Evolutionary conservation across 192 early-diverging fungal genomes (phyloP), one percentile per base, ranked within the genome.

Genomic region (Coemansia sp.): DNA sequence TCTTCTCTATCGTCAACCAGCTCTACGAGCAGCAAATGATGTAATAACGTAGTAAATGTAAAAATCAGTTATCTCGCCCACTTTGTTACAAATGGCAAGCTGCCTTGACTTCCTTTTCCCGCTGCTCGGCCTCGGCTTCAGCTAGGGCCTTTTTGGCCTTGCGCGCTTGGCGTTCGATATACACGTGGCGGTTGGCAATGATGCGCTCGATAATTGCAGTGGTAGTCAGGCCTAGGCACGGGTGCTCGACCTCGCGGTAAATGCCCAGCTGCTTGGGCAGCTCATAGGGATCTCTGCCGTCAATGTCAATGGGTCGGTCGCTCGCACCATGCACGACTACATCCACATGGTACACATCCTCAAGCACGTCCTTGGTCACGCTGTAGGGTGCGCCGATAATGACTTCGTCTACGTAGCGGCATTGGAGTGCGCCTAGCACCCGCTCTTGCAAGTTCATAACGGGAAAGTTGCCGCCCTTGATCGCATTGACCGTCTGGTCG

Each of bases 381-480:
- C 90, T 93, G 74, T 89, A 93, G 17, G 96, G 96, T 25, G 94
- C 94, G 25, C 94, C 93, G 44, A 96, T 93, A 60, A 98, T 90
- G 25, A 98, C 94, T 69, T 96, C 95, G 76, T 98, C 94, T 7
- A 95, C 94, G 64, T 94, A 95, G 85, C 92, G 84, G 72, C 96
- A 98, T 64, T 92, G 89, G 51, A 98, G 80, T n/a, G 93, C 96
- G 73, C 93, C 92, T 39, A 98, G 84, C 42, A 90, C 94, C 45
- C 96, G 90, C 85, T 98, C 96, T 80, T 97, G 90, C 50, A 96
- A 82, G 82, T 95, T 97, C 95, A 98, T 94, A 51, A 98, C 85
- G 1, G 96, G 95, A 80, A 91, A 95, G 72, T 93, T 94, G 63
- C 88, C 84, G 25, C 92, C 94, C 84, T 93, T 92, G 76, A 94